Evolutionary conservation across 495 filamentous ascomycete genomes (phyloP), one percentile per base, ranked within the genome.

Genomic region (Penicillium lagena): DNA sequence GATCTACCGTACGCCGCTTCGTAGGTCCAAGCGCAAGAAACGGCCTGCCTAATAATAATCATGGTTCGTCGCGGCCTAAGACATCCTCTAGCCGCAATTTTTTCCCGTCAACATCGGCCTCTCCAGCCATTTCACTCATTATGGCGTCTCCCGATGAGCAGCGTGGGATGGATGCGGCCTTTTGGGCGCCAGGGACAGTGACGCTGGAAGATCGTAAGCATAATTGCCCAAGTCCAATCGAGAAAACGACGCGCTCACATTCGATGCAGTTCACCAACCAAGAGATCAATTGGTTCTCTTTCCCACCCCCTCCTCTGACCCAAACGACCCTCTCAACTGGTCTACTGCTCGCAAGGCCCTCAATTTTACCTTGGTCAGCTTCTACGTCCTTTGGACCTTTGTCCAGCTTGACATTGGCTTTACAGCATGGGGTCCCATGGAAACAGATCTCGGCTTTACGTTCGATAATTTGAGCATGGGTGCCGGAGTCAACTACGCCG

Each of bases 361-460:
- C 39, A 70, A 71, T 39, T 70, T 64, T 43, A 56, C 45, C 9
- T 58, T 71, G 8, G 59, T 57, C 12, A 62, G 52, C 50, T 67
- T 70, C 50, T 71, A 63, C 44, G 64, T 60, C 12, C 49, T 67
- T 27, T 63, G 65, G 63, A 62, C 63, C 7, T 66, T 58, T 37
- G 62, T 56, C 8, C 60, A 59, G n/a, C 48, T 71, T 30, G 60
- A 67, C 30, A 58, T 64, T n/a, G 60, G 56, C n/a, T 63, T 63
- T 31, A 60, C 59, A 9, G 59, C 63, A 32, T 73, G 71, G 70
- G 64, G 58, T 2, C 63, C 56, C 0, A 58, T 76, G 56, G 50
- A 62, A 32, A 31, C 28, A 1, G 62, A 73, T 31, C 58, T 74
- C 4, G 58, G 61, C 10, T 64, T 73, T 45, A 50, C 53, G 3